Evolutionary conservation across 805 yeast species (phyloP).

Genomic region (Lipomyces oligophaga): DNA sequence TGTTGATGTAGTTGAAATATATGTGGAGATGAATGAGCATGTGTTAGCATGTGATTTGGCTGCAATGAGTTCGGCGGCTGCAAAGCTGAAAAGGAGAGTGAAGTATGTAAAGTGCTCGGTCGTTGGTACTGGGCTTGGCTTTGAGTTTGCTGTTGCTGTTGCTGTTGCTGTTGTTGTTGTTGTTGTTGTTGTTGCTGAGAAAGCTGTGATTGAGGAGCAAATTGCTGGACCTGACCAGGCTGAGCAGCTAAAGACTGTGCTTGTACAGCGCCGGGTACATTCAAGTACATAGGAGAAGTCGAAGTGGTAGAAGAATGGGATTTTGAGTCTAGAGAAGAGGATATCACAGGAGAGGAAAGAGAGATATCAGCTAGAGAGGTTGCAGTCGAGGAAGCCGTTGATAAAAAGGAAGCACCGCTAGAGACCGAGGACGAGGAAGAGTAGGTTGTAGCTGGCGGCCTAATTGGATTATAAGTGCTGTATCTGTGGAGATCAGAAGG

Average conservation of each 20-base stretch:
- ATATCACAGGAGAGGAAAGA: not conserved
- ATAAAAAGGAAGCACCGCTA: slow-evolving; percentile 3
- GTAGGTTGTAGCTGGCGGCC: too few relatives aligned
- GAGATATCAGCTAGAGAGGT: not conserved
- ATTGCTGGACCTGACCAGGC: not conserved
- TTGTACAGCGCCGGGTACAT: too few relatives aligned
- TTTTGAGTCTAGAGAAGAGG: not conserved
- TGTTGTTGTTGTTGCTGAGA: not conserved
- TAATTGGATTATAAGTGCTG: too few relatives aligned
- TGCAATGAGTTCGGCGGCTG: not conserved
- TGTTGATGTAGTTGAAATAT: too few relatives aligned
- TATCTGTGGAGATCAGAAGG: too few relatives aligned
- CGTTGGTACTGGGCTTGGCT: slow-evolving; percentile 4
- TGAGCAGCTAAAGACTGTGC: not conserved
- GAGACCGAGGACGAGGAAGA: slow-evolving; percentile 21
- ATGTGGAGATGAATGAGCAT: too few relatives aligned
- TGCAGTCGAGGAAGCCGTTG: slow-evolving; percentile 5
- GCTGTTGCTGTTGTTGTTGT: slow-evolving; percentile 4
- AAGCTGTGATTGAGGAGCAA: not conserved
- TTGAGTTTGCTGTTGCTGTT: slow-evolving; percentile 6
- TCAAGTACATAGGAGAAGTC: not conserved
- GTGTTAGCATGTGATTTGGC: slow-evolving; percentile 3
- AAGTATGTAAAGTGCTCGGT: not conserved
- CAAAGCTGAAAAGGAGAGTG: not conserved
- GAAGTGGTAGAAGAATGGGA: not conserved